A percentile compares a stretch with the other conserved stretches of the same genome.
These are phyloP conservation scores for Rhodosporidiobolus sp. DNA, from an alignment of 768 basidiomycete genomes.

Conservation along the genomic window DNA sequence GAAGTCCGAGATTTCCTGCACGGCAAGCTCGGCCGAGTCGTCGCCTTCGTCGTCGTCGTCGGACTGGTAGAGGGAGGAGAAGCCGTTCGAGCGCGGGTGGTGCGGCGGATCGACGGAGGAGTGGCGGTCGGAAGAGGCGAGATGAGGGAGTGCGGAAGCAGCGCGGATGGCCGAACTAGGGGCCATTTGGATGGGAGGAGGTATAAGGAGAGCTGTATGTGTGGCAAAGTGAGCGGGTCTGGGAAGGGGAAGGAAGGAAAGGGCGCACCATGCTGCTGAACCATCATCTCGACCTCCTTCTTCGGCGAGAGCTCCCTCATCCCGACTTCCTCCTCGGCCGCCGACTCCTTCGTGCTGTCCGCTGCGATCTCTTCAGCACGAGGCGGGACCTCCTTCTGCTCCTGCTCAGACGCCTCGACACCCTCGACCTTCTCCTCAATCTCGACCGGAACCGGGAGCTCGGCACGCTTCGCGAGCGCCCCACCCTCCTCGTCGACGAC, in stretches of 20 bases:
- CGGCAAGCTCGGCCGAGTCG: not conserved
- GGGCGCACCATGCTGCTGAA: too few species aligned
- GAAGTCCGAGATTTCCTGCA: conserved; percentile 10
- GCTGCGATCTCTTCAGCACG: too few species aligned
- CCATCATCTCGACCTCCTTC: too few species aligned
- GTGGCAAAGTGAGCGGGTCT: not conserved
- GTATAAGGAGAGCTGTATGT: not conserved
- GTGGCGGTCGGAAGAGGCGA: not conserved
- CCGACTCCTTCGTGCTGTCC: not conserved
- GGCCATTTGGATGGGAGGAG: not conserved
- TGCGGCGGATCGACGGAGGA: not conserved
- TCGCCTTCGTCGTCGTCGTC: not conserved
- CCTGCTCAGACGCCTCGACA: too few species aligned
- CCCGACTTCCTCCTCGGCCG: not conserved
- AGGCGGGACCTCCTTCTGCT: too few species aligned
- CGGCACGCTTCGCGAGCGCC: too few species aligned
- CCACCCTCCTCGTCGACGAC: not conserved
- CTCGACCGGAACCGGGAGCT: too few species aligned
- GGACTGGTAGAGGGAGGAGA: conserved; percentile 6
- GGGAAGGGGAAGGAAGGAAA: too few species aligned
- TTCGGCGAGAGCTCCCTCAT: too few species aligned
- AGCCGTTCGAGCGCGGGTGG: not conserved
- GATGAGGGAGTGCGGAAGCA: not conserved
- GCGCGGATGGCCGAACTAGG: too few species aligned
- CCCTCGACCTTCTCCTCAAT: too few species aligned